phyloP scores from a whole-genome alignment of 768 basidiomycete genomes.

The Collybia sp. region DNA sequence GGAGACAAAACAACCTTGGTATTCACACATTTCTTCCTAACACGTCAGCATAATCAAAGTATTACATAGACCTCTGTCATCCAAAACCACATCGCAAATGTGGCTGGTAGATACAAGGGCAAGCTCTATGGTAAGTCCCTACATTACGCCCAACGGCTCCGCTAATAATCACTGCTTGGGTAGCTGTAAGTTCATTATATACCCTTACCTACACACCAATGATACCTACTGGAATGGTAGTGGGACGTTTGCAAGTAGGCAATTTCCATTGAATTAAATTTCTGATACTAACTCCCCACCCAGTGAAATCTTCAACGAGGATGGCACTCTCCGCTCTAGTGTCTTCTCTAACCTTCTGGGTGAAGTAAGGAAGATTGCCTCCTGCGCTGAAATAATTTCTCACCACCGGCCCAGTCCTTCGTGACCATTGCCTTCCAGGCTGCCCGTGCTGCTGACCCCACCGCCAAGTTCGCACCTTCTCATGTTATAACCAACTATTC shows the following conservation, averaged over 20 bases:
- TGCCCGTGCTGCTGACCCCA: constrained; percentile 43
- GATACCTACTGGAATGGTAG: constrained; percentile 11
- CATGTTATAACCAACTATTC: not conserved
- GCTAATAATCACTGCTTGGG: not conserved
- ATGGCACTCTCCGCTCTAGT: constrained; percentile 39
- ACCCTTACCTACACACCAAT: not conserved
- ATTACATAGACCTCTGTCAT: constrained; percentile 31
- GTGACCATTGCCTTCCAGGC: constrained; percentile 47
- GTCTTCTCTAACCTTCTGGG: constrained; percentile 49
- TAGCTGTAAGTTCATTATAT: constrained; percentile 5
- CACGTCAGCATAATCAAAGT: not conserved
- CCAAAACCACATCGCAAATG: constrained; percentile 40
- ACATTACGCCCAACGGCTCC: not conserved
- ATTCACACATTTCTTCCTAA: not conserved
- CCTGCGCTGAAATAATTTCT: constrained; percentile 4
- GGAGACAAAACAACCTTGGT: constrained; percentile 32
- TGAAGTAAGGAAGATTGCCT: constrained; percentile 17
- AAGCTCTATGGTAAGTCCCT: constrained; percentile 31
- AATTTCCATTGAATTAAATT: not conserved
- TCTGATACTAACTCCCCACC: not conserved
- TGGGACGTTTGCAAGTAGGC: constrained; percentile 41
- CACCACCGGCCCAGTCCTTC: constrained; percentile 28
- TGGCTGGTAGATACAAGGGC: constrained; percentile 42
- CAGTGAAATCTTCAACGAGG: constrained; percentile 49
- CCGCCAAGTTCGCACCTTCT: constrained; percentile 30